phyloP scores from a whole-genome alignment of 2,329 filamentous ascomycete species.

The Xylariaceae sp. region DNA sequence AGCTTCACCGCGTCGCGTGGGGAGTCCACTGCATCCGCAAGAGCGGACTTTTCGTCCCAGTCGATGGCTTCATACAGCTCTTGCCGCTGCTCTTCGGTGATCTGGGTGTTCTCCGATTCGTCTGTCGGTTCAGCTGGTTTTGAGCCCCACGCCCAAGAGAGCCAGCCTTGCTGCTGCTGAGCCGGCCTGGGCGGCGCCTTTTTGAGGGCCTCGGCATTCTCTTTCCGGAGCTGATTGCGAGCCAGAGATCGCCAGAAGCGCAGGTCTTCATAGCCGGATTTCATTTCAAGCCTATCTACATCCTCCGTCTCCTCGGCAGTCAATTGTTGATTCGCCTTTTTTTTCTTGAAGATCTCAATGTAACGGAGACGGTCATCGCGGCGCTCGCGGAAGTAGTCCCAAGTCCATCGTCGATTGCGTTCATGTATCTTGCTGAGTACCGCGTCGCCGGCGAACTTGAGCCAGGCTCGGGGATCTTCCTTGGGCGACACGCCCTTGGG shows the following conservation, averaged over 20 bases:
- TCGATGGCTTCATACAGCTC: constrained; percentile 97
- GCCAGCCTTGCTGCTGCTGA: constrained; percentile 81
- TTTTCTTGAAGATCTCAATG: constrained; percentile 94
- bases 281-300: constrained; percentile 74
- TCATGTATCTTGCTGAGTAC: constrained; percentile 94
- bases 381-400: constrained; percentile 91
- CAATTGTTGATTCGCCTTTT: constrained; percentile 70
- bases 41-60: constrained; percentile 92
- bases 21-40: constrained; percentile 82
- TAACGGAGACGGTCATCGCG: constrained; percentile 85
- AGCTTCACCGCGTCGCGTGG: constrained; percentile 90
- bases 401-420: constrained; percentile 87
- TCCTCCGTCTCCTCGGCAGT: constrained; percentile 67
- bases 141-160: constrained; percentile 86
- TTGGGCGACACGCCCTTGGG: constrained; percentile 77
- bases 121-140: constrained; percentile 57
- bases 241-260: constrained; percentile 96
- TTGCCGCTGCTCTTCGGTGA: constrained; percentile 93
- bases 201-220: constrained; percentile 86
- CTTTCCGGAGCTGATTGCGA: constrained; percentile 89
- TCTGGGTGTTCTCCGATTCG: constrained; percentile 72
- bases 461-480: constrained; percentile 88
- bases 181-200: constrained; percentile 49
- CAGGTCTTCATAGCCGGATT: constrained; percentile 89
- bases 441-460: constrained; percentile 84